These are phyloP conservation scores for Alternaria gansuensis DNA, from an alignment of 2,329 filamentous ascomycete species.

Conservation along the genomic window DNA sequence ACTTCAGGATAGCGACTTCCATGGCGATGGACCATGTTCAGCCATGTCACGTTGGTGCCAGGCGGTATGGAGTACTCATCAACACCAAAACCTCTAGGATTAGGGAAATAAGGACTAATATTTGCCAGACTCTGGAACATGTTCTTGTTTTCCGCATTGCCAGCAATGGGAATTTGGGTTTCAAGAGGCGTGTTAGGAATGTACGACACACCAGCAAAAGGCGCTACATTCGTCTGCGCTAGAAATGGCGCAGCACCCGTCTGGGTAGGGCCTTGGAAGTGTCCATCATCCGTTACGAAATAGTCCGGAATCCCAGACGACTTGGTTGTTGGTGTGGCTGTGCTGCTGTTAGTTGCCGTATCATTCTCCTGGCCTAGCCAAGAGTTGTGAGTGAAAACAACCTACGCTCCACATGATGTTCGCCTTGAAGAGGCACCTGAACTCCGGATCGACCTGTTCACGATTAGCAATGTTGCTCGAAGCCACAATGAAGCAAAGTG, in stretches of 20 bases:
- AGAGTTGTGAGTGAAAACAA: constrained; percentile 15
- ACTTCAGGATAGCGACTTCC: constrained; percentile 76
- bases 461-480: neutral
- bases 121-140: constrained; percentile 77
- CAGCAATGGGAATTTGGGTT: constrained; percentile 73
- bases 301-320: constrained; percentile 44
- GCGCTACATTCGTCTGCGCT: constrained; percentile 73
- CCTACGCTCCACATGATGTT: constrained; percentile 33
- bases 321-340: constrained; percentile 35
- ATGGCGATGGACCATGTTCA: constrained; percentile 77
- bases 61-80: constrained; percentile 73
- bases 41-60: constrained; percentile 73
- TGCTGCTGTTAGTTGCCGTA: constrained; percentile 16
- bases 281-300: constrained; percentile 45
- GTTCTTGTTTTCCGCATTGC: constrained; percentile 65
- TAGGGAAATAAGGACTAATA: constrained; percentile 74
- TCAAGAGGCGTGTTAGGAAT: constrained; percentile 75
- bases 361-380: neutral
- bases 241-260: constrained; percentile 75
- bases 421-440: constrained; percentile 30
- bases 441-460: constrained; percentile 19
- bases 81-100: constrained; percentile 74
- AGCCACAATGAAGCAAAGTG: neutral
- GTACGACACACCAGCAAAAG: constrained; percentile 68
- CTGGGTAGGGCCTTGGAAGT: constrained; percentile 67